Evolutionary conservation across 2,329 filamentous ascomycete genomes (phyloP).

Genomic region (Hymenoscyphus fraxineus): DNA sequence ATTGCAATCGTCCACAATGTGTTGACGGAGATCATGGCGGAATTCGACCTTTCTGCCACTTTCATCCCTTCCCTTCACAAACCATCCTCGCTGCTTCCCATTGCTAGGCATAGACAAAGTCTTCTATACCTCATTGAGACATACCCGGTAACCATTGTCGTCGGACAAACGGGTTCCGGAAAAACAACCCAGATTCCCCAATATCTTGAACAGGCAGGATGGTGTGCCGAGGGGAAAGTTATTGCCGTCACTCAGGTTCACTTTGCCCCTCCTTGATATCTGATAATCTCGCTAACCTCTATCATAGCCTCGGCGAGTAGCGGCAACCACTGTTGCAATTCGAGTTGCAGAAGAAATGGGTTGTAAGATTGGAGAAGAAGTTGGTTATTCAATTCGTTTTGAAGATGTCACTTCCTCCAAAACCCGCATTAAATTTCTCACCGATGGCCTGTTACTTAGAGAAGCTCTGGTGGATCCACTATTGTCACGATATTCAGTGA

Average conservation of each 20-base stretch:
- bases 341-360: constrained; percentile 86
- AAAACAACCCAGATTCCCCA: constrained; percentile 97
- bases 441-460: constrained; percentile 84
- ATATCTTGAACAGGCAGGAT: constrained; percentile 82
- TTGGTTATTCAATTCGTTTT: constrained; percentile 88
- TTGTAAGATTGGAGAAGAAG: constrained; percentile 82
- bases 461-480: constrained; percentile 93
- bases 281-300: constrained; percentile 14
- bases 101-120: constrained; percentile 74
- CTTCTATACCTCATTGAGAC: constrained; percentile 85
- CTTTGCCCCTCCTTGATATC: constrained; percentile 23
- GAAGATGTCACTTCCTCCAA: constrained; percentile 84
- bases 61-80: constrained; percentile 85
- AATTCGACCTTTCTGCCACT: constrained; percentile 52
- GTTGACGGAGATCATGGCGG: constrained; percentile 35
- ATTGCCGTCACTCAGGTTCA: constrained; percentile 87
- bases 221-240: constrained; percentile 77
- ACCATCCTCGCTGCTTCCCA: constrained; percentile 77
- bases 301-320: constrained; percentile 75
- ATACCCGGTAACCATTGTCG: constrained; percentile 77
- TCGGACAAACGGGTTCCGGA: constrained; percentile 91
- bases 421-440: constrained; percentile 92
- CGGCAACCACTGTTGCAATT: constrained; percentile 83
- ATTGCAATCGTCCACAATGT: background rate
- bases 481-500: constrained; percentile 84